Evolutionary conservation across 1,284 basidiomycete species (phyloP), one percentile per base, ranked within the genome.

Genomic region (Ustilago trichophora): DNA sequence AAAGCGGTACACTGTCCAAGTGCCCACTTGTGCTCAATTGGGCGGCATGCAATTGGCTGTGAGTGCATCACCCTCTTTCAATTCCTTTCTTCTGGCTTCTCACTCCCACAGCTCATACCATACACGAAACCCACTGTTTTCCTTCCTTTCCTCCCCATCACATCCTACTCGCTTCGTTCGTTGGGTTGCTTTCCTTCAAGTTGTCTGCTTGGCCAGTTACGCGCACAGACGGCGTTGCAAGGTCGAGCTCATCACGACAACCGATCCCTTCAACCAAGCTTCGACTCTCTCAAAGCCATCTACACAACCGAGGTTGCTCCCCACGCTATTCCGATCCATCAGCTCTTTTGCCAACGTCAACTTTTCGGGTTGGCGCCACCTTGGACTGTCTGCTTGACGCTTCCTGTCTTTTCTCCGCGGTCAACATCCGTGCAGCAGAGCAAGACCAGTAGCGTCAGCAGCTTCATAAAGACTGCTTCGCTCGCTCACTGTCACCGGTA

Each of bases 211-310:
- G 15, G 31, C 42, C 41, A 18, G 10, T 43, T 33, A 54, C 35
- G 41, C 46, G 13, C 27, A 5, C 32, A 11, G 10, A 25, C 41
- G 24, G 50, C 41, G 51, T 50, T 62, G 51, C 46, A 29, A 38
- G 26, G 35, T 49, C 46, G 35, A 60, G 51, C 46, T 24, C 35
- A 33, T 33, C 26, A 34, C 50, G 46, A 54, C 51, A 54, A 50
- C 47, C 51, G 42, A 51, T 55, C 43, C 9, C 36, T 7, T 29
- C 13, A 3, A 13, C 13, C 26, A 45, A 62, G 46, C 46, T 54
- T 42, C 32, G 19, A 36, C n/a, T 32, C 33, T 48, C 34, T 34
- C 26, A 32, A 27, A 40, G 15, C 6, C 45, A 49, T 29, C 46
- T 3, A 18, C 8, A 21, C 40, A 34, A 45, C 43, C 48, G 24